Base-by-base conservation (phyloP, 2,329 filamentous ascomycete species). In the Exophiala phaeomuriformis region DNA sequence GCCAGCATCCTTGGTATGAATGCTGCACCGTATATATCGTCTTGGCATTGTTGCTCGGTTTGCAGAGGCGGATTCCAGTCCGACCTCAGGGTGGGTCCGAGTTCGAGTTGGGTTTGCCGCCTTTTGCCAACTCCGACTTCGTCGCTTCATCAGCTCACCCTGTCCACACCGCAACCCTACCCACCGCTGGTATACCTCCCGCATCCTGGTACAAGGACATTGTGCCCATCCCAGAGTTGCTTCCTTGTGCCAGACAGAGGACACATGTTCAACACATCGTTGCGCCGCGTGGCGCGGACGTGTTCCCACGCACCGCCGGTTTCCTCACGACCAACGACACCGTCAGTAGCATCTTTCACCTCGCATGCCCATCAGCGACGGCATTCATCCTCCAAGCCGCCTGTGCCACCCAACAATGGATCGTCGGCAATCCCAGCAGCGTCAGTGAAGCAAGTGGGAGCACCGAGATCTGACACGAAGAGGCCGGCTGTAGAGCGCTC, bases 341-440 rank as follows among this genome's bases (percentile, higher is more conserved):
- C 65, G 45, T 57, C 64, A 60, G 65, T 70, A 56, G 64, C 65
- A 64, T 69, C 60, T 57, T 67, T 61, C 52, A 66, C 66, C 54
- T 66, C 66, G 44, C 64, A 65, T 63, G 59, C 67, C 52, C 72
- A 73, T 60, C 72, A 75, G 61, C 69, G 72, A 56, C 69, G 72
- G 52, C 73, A 75, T 65, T 75, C 73, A 41, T 75, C 72, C 35
- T 75, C 72, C n/a, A 75, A 75, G 59, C 72, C 70, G 32, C 71
- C 71, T 12, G 66, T 70, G 39, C 71, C 70, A 33, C 71, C 72
- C 2, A 75, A 72, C 55, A 72, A 75, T 66, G 72, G 72, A 46
- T 70, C 72, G 10, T 51, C 62, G 3, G 49, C 58, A 8, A 59
- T 64, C 33, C 56, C 62, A 41, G 50, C 57, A 29, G 52, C 60